Evolutionary conservation across 345 rosid genomes (phyloP).

Genomic region (Lenwebbia sp.): DNA sequence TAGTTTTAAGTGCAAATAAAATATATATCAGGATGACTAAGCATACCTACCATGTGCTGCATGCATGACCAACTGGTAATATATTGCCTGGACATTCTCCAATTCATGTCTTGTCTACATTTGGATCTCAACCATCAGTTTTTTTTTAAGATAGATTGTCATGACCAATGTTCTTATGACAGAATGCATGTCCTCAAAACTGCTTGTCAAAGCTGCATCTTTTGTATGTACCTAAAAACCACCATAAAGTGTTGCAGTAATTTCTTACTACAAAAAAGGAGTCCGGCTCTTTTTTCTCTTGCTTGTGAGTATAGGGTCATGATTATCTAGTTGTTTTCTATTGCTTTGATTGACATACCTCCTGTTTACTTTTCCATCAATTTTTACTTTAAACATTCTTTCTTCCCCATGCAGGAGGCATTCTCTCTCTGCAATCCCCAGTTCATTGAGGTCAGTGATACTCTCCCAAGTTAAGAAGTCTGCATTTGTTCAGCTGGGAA

Average conservation of each 20-base stretch:
- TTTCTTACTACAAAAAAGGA: background rate
- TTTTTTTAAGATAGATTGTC: background rate
- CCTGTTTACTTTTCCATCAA: background rate
- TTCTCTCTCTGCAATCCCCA: constrained; percentile 81
- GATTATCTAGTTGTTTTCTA: background rate
- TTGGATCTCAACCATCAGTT: background rate
- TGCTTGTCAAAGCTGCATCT: background rate
- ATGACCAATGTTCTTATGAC: background rate
- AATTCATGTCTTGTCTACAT: background rate
- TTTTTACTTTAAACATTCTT: background rate
- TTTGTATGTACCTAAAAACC: background rate
- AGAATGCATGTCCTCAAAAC: background rate
- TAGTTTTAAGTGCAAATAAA: background rate
- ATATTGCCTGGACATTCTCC: background rate
- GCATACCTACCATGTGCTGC: background rate
- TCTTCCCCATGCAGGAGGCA: constrained; percentile 45
- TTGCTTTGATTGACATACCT: background rate
- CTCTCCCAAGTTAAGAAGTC: background rate
- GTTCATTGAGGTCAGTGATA: constrained; percentile 53
- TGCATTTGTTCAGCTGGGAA: background rate
- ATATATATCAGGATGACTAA: background rate
- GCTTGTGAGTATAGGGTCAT: background rate
- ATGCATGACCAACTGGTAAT: background rate
- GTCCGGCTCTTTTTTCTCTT: background rate
- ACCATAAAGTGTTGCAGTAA: background rate